A percentile compares a stretch with the other conserved stretches of the same genome.
Evolutionary conservation across 306 rosid species (phyloP).

Genomic region (Parietaria judaica): DNA sequence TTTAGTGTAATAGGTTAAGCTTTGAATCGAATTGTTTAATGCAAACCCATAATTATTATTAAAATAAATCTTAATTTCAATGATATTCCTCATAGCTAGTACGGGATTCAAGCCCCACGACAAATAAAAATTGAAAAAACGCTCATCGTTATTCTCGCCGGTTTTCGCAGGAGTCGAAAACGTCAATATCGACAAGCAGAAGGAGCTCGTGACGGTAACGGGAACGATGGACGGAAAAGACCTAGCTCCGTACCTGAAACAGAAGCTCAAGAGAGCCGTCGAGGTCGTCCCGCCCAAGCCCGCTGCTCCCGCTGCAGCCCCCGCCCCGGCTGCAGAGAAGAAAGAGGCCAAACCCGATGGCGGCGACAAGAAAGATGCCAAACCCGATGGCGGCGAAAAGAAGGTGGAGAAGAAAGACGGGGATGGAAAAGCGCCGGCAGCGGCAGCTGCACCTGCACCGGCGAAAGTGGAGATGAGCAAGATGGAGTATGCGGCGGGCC

Average conservation of each 20-base stretch:
- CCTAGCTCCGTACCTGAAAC: conserved; percentile 34
- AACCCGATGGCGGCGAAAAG: conserved; percentile 13
- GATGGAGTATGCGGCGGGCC: conserved; percentile 38
- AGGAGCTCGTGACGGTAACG: conserved; percentile 58
- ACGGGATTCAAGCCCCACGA: no score
- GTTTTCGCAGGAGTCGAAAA: conserved; percentile 50
- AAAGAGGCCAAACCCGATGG: conserved; percentile 15
- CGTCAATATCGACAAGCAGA: conserved; percentile 39
- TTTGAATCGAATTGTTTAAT: not conserved
- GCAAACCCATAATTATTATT: no score
- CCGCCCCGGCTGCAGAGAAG: conserved; percentile 15
- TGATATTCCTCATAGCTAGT: no score
- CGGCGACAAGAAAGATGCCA: conserved; percentile 19
- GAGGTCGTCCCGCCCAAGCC: conserved; percentile 62
- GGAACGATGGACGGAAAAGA: conserved; percentile 55
- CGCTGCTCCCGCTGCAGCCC: conserved; percentile 28
- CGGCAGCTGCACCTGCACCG: conserved; percentile 14
- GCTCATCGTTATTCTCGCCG: not conserved
- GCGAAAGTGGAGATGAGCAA: conserved; percentile 42
- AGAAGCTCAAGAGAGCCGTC: conserved; percentile 47
- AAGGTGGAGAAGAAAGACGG: conserved; percentile 31
- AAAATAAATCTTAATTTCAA: no score
- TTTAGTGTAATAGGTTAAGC: no score
- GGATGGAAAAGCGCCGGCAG: conserved; percentile 14
- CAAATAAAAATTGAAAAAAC: no score